phyloP scores from a whole-genome alignment of 768 basidiomycete species.

The Tulasnella sp. region DNA sequence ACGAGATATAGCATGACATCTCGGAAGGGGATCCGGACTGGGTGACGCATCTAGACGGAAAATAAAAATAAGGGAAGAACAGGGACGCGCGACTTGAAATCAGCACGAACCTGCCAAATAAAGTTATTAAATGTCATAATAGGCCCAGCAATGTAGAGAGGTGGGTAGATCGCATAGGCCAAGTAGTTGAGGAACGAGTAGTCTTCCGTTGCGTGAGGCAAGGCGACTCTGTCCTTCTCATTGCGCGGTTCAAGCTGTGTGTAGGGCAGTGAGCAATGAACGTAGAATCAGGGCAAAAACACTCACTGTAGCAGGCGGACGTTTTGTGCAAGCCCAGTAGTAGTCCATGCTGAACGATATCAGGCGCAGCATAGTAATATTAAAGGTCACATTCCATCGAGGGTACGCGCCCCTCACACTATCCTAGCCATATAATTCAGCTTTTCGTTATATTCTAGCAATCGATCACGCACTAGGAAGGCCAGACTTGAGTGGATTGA shows the following conservation, averaged over 20 bases:
- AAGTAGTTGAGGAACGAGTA: conserved; percentile 70
- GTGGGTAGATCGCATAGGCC: conserved; percentile 85
- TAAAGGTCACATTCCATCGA: conserved; percentile 91
- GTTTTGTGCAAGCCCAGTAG: conserved; percentile 69
- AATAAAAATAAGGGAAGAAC: neutral
- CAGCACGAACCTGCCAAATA: conserved; percentile 72
- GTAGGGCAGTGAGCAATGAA: conserved; percentile 14
- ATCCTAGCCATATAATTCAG: conserved; percentile 48
- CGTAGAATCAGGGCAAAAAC: conserved; percentile 40
- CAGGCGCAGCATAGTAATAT: conserved; percentile 91
- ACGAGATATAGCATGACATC: conserved; percentile 52
- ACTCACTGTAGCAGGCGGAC: conserved; percentile 29
- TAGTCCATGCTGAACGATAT: conserved; percentile 93
- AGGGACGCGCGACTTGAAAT: neutral
- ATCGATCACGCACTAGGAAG: conserved; percentile 53
- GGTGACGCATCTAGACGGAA: conserved; percentile 56
- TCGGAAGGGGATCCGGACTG: conserved; percentile 45
- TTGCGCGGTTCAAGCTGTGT: conserved; percentile 38
- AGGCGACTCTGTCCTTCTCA: conserved; percentile 59
- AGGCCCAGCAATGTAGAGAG: conserved; percentile 92
- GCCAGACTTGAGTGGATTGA: conserved; percentile 53
- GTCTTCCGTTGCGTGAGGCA: conserved; percentile 52
- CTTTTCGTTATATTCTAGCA: conserved; percentile 3
- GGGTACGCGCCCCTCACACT: conserved; percentile 67
- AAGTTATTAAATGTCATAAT: conserved; percentile 97